Evolutionary conservation across 1,284 basidiomycete genomes (phyloP).

Genomic region (Vanrija sp.): DNA sequence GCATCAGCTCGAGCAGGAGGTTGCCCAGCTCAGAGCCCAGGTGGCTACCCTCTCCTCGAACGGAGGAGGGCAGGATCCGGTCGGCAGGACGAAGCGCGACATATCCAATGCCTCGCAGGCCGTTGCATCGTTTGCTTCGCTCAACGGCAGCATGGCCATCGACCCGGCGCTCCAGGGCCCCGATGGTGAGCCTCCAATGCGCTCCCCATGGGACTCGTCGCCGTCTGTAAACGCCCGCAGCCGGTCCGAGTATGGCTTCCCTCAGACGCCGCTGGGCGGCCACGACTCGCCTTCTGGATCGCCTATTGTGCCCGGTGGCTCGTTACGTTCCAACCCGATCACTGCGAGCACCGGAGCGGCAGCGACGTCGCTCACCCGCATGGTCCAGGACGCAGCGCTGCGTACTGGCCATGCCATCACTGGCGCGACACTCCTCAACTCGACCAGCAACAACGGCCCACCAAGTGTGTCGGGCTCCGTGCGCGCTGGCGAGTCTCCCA

Average conservation of each 20-base stretch:
- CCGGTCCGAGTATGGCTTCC: conserved; percentile 30
- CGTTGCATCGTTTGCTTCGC: conserved; percentile 18
- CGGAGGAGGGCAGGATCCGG: conserved; percentile 8
- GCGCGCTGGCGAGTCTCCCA: conserved; percentile 17
- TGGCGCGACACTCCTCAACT: conserved; percentile 19
- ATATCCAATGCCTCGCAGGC: conserved; percentile 24
- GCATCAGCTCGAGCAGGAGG: conserved; percentile 49
- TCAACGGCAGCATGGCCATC: conserved; percentile 11
- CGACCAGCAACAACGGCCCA: conserved; percentile 12
- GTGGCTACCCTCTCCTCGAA: conserved; percentile 31
- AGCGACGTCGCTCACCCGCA: conserved; percentile 38
- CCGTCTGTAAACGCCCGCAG: conserved; percentile 6
- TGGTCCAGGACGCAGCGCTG: conserved; percentile 48
- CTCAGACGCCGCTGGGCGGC: conserved; percentile 12
- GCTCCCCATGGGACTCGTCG: conserved; percentile 18
- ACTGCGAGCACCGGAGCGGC: conserved; percentile 18
- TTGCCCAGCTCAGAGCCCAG: conserved; percentile 44
- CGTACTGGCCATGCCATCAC: conserved; percentile 43
- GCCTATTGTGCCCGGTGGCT: conserved; percentile 15
- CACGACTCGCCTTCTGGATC: conserved; percentile 18
- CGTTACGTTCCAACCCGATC: conserved; percentile 17
- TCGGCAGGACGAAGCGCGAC: conserved; percentile 24
- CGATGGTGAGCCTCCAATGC: conserved; percentile 19
- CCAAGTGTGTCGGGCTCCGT: conserved; percentile 16
- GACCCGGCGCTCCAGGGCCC: conserved; percentile 20